phyloP scores from a whole-genome alignment of 1,284 basidiomycete species.

The Nidula niveotomentosa region DNA sequence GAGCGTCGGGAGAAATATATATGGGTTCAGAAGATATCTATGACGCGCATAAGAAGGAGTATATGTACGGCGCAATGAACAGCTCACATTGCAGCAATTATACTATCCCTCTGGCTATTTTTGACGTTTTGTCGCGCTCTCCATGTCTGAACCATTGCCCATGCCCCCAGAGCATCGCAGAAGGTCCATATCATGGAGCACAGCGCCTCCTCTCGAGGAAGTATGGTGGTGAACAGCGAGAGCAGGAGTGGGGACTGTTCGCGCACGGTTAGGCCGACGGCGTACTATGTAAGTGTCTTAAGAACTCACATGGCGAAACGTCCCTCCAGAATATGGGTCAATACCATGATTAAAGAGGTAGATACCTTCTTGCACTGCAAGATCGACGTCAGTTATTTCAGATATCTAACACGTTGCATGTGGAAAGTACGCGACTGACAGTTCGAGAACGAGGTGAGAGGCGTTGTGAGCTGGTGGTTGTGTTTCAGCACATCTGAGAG shows the following conservation, averaged over 20 bases:
- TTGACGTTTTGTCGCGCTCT: constrained; percentile 50
- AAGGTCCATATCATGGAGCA: constrained; percentile 71
- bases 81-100: constrained; percentile 66
- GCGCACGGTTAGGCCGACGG: neutral
- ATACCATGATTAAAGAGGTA: constrained; percentile 72
- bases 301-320: constrained; percentile 73
- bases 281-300: neutral
- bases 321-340: constrained; percentile 84
- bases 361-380: constrained; percentile 82
- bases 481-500: constrained; percentile 48
- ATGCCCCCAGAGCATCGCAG: constrained; percentile 66
- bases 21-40: constrained; percentile 90
- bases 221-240: constrained; percentile 69
- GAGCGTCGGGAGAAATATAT: constrained; percentile 76
- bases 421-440: constrained; percentile 20
- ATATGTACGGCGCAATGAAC: neutral
- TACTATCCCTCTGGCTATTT: constrained; percentile 45
- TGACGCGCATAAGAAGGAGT: neutral
- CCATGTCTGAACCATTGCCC: constrained; percentile 70
- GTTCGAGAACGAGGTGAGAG: constrained; percentile 72
- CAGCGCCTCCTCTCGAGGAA: constrained; percentile 49
- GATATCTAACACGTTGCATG: too few relatives aligned
- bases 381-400: neutral
- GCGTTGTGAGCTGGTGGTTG: constrained; percentile 79
- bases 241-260: constrained; percentile 82